Evolutionary conservation across 2,329 filamentous ascomycete genomes (phyloP).

Genomic region (Passalora sequoiae): DNA sequence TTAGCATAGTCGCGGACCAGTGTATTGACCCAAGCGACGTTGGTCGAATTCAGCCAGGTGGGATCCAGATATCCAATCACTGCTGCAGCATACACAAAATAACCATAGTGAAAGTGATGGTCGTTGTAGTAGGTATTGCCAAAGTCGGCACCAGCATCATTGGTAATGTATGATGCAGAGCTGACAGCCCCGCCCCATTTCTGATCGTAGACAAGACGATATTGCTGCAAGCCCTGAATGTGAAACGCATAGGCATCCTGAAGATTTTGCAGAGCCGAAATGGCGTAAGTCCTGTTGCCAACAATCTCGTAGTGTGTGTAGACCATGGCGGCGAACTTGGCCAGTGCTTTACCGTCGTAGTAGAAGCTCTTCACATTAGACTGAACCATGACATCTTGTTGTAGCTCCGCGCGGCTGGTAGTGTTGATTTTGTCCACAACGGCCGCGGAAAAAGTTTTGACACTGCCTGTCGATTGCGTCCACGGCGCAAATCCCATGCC

Average conservation of each 20-base stretch:
- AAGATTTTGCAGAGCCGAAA: constrained; percentile 46
- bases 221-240: constrained; percentile 41
- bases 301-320: constrained; percentile 52
- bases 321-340: constrained; percentile 42
- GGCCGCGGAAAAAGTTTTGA: constrained; percentile 39
- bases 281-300: constrained; percentile 48
- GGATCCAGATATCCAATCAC: constrained; percentile 76
- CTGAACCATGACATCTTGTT: constrained; percentile 68
- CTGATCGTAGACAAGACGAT: constrained; percentile 51
- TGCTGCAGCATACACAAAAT: constrained; percentile 82
- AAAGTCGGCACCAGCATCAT: constrained; percentile 70
- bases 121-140: constrained; percentile 81
- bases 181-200: constrained; percentile 79
- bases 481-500: constrained; percentile 76
- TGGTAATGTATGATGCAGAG: constrained; percentile 70
- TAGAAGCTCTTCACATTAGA: constrained; percentile 83
- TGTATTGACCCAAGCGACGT: constrained; percentile 75
- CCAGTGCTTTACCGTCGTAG: constrained; percentile 65
- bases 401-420: constrained; percentile 63
- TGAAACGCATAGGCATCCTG: constrained; percentile 47
- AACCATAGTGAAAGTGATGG: constrained; percentile 65
- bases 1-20: constrained; percentile 82
- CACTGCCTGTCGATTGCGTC: constrained; percentile 48
- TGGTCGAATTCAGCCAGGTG: constrained; percentile 60
- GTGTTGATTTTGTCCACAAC: constrained; percentile 49